These are phyloP conservation scores for Colletotrichum musicola DNA, from an alignment of 2,329 filamentous ascomycete genomes.

Conservation along the genomic window DNA sequence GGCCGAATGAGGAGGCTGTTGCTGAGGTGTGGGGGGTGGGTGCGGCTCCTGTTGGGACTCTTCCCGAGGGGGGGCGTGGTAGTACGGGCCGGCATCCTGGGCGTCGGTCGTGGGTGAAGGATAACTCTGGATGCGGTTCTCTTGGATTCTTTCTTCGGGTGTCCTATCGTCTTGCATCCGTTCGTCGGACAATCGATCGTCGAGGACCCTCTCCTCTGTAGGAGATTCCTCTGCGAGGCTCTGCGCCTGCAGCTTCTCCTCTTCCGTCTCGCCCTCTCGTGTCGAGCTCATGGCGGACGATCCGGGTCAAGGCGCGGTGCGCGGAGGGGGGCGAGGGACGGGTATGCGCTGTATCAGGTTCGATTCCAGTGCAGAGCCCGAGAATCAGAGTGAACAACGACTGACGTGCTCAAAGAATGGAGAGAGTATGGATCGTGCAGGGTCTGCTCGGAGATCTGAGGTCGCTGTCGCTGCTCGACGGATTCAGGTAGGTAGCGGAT, in stretches of 20 bases:
- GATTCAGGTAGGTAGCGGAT: no score
- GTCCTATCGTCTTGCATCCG: constrained; percentile 28
- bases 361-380: no score
- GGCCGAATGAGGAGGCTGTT: constrained; percentile 56
- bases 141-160: constrained; percentile 28
- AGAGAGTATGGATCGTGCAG: no score
- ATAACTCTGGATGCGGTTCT: constrained; percentile 33
- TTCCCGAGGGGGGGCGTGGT: constrained; percentile 43
- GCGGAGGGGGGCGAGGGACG: neutral
- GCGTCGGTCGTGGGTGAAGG: constrained; percentile 30
- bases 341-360: no score
- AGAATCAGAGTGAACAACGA: neutral
- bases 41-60: constrained; percentile 40
- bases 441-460: no score
- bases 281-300: constrained; percentile 21
- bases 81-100: constrained; percentile 31
- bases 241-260: constrained; percentile 19
- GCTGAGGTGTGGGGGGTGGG: constrained; percentile 54
- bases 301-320: neutral
- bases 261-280: constrained; percentile 28
- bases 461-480: no score
- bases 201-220: neutral
- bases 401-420: neutral
- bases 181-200: constrained; percentile 12
- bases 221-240: no score